Conservation (phyloP, 306 rosid species). For the Dalbergia oliveri region DNA sequence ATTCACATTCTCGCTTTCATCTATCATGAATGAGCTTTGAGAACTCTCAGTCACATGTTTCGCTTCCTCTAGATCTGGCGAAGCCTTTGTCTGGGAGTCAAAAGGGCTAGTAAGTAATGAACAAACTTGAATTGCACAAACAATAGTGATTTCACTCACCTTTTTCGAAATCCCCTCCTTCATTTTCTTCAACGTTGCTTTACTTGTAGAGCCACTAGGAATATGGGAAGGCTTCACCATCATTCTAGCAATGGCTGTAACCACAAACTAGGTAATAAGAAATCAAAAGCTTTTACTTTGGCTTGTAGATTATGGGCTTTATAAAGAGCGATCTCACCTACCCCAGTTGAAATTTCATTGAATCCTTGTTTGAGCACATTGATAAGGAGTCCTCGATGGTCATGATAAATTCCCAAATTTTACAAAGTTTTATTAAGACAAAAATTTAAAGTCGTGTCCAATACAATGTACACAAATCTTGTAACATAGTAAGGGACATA, state of each 20-base stretch:
- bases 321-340: slow-evolving; percentile 2
- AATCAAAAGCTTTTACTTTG: background rate
- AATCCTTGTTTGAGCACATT: slow-evolving; percentile 20
- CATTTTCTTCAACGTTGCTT: slow-evolving; percentile 68
- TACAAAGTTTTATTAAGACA: background rate
- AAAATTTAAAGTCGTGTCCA: background rate
- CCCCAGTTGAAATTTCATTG: background rate
- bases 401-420: background rate
- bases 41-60: slow-evolving; percentile 26
- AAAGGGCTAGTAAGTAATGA: slow-evolving; percentile 62
- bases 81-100: slow-evolving; percentile 55
- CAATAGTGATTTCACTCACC: slow-evolving; percentile 61
- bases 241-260: slow-evolving; percentile 59
- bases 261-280: background rate
- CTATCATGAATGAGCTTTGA: background rate
- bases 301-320: background rate
- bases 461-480: background rate
- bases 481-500: background rate
- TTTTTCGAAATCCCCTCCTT: slow-evolving; percentile 71
- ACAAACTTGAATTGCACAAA: slow-evolving; percentile 67
- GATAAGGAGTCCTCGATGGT: background rate
- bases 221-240: slow-evolving; percentile 63
- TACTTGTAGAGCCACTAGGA: slow-evolving; percentile 54
- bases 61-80: slow-evolving; percentile 54
- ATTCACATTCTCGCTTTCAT: slow-evolving; percentile 46